Evolutionary conservation across 768 basidiomycete species (phyloP).

Genomic region (Megacollybia marginata): DNA sequence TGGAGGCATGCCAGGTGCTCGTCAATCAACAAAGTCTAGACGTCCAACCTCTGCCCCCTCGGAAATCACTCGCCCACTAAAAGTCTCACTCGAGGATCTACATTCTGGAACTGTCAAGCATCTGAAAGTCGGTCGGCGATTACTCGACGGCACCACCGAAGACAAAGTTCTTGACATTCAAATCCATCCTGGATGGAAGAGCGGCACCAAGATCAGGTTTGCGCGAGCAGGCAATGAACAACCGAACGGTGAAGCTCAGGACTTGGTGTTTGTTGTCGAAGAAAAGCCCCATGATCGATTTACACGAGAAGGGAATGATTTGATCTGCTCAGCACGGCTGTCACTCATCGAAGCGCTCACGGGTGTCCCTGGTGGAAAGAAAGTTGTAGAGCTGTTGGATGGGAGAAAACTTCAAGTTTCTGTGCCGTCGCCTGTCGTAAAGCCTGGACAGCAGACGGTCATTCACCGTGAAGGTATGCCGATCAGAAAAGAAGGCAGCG

Average conservation of each 20-base stretch:
- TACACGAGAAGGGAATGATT: constrained; percentile 75
- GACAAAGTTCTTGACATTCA: constrained; percentile 81
- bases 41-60: constrained; percentile 25
- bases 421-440: constrained; percentile 61
- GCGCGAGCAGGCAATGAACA: constrained; percentile 81
- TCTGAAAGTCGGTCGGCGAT: constrained; percentile 75
- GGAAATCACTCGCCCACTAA: constrained; percentile 77
- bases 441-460: constrained; percentile 67
- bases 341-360: constrained; percentile 80
- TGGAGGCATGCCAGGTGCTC: constrained; percentile 52
- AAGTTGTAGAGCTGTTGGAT: constrained; percentile 67
- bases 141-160: constrained; percentile 68
- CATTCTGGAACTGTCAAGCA: constrained; percentile 82
- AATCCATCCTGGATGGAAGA: constrained; percentile 89
- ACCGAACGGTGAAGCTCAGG: constrained; percentile 60
- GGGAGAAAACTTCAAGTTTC: constrained; percentile 68
- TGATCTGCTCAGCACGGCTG: constrained; percentile 52
- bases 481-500: constrained; percentile 68
- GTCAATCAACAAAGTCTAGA: constrained; percentile 17
- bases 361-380: constrained; percentile 39
- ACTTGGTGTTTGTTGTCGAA: constrained; percentile 96
- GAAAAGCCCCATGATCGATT: constrained; percentile 84
- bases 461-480: constrained; percentile 86
- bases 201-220: constrained; percentile 91
- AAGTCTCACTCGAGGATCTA: constrained; percentile 80